phyloP scores from a whole-genome alignment of 2,329 filamentous ascomycete genomes.

The Cladosporium cucumerinum region DNA sequence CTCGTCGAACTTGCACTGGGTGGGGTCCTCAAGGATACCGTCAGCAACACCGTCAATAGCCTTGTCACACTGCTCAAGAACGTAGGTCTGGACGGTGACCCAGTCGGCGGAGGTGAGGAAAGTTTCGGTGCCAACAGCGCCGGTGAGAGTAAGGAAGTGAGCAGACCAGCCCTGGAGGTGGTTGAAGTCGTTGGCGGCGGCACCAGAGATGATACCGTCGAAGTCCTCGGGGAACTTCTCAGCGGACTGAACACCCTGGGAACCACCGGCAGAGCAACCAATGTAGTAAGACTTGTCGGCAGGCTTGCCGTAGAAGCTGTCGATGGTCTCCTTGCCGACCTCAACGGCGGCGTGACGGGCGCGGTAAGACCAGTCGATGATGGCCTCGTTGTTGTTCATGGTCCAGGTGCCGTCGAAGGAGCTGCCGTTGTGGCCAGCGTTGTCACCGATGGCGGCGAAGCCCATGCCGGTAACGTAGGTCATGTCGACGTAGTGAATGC shows the following conservation, averaged over 20 bases:
- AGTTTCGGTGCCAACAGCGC: conserved; percentile 38
- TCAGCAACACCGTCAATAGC: conserved; percentile 48
- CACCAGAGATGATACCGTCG: conserved; percentile 47
- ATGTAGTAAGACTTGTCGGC: conserved; percentile 46
- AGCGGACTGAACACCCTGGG: conserved; percentile 47
- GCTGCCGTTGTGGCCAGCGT: conserved; percentile 34
- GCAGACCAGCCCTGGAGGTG: conserved; percentile 45
- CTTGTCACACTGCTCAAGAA: conserved; percentile 51
- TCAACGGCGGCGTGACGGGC: conserved; percentile 33
- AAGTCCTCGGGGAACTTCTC: conserved; percentile 48
- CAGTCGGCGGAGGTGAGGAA: conserved; percentile 42
- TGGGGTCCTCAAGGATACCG: conserved; percentile 47
- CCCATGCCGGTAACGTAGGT: conserved; percentile 31
- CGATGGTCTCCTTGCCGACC: conserved; percentile 34
- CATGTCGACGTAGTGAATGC: conserved; percentile 34
- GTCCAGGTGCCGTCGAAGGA: conserved; percentile 33
- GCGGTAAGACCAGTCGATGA: conserved; percentile 35
- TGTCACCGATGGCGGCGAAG: conserved; percentile 35
- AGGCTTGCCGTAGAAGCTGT: conserved; percentile 38
- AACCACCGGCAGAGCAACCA: conserved; percentile 49
- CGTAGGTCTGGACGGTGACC: conserved; percentile 42
- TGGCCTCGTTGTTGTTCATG: conserved; percentile 30
- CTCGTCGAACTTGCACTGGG: conserved; percentile 42
- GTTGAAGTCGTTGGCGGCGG: conserved; percentile 44
- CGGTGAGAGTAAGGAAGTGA: conserved; percentile 42